Conservation (phyloP, 176 grass and related monocot genomes). For the Elymus sibiricus region DNA sequence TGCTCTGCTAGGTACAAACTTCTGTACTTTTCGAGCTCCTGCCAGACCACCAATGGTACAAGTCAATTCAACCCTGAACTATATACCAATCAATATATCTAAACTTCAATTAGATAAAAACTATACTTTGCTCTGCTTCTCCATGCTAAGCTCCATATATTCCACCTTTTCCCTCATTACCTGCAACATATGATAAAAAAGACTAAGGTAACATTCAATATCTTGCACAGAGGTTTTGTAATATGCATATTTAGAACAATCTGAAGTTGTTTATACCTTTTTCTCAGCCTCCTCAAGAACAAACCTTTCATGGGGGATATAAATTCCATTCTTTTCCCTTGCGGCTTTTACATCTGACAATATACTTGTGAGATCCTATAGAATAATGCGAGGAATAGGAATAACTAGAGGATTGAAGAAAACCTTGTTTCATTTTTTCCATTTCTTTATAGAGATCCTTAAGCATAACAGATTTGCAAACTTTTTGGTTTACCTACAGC, state of each 20-base stretch:
- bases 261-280: conserved; percentile 50
- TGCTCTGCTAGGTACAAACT: conserved; percentile 53
- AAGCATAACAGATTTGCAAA: conserved; percentile 62
- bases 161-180: conserved; percentile 62
- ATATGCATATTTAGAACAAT: conserved; percentile 18
- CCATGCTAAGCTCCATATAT: conserved; percentile 50
- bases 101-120: not conserved
- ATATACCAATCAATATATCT: not conserved
- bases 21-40: conserved; percentile 68
- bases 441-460: conserved; percentile 83
- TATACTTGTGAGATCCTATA: conserved; percentile 30
- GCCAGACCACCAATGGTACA: conserved; percentile 28
- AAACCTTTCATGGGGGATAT: conserved; percentile 75
- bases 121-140: conserved; percentile 53
- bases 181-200: conserved; percentile 40
- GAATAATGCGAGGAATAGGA: conserved; percentile 4
- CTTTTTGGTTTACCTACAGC: conserved; percentile 73
- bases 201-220: not conserved
- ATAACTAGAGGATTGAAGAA: not conserved
- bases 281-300: conserved; percentile 68
- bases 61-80: conserved; percentile 14
- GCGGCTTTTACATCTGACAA: conserved; percentile 77
- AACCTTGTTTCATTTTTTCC: conserved; percentile 93
- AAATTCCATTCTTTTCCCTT: conserved; percentile 87
- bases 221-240: not conserved